Evolutionary conservation across 2,329 filamentous ascomycete genomes (phyloP).

Genomic region (Xylaria sp.): DNA sequence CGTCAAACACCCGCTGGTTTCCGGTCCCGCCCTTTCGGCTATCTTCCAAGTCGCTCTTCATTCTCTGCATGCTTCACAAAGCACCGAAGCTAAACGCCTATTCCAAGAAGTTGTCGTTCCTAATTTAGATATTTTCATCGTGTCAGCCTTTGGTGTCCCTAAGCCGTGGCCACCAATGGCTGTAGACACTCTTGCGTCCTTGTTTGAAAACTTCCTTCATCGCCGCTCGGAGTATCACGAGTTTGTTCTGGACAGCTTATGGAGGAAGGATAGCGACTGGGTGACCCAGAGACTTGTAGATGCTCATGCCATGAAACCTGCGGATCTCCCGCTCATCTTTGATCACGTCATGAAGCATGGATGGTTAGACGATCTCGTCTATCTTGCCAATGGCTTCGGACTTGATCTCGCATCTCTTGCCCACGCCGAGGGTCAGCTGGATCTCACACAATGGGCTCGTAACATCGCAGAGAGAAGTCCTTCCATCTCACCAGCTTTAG

Average conservation of each 20-base stretch:
- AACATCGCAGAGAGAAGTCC: conserved; percentile 73
- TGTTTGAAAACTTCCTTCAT: conserved; percentile 85
- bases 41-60: conserved; percentile 73
- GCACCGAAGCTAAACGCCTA: conserved; percentile 70
- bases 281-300: conserved; percentile 83
- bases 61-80: conserved; percentile 69
- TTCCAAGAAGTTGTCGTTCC: conserved; percentile 75
- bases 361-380: conserved; percentile 85
- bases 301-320: conserved; percentile 75
- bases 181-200: conserved; percentile 76
- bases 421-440: conserved; percentile 81
- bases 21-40: conserved; percentile 80
- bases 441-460: conserved; percentile 83
- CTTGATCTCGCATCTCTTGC: conserved; percentile 88
- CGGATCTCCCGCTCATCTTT: conserved; percentile 74
- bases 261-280: conserved; percentile 90
- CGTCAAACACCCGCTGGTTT: conserved; percentile 86
- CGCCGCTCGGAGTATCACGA: conserved; percentile 82
- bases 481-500: conserved; percentile 75
- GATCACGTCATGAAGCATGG: conserved; percentile 83
- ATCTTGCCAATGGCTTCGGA: conserved; percentile 83
- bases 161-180: conserved; percentile 81
- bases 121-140: conserved; percentile 81
- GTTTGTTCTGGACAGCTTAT: conserved; percentile 90
- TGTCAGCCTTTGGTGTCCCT: conserved; percentile 79